phyloP scores from a whole-genome alignment of 176 grass and related monocot species.

The Guadua angustifolia region DNA sequence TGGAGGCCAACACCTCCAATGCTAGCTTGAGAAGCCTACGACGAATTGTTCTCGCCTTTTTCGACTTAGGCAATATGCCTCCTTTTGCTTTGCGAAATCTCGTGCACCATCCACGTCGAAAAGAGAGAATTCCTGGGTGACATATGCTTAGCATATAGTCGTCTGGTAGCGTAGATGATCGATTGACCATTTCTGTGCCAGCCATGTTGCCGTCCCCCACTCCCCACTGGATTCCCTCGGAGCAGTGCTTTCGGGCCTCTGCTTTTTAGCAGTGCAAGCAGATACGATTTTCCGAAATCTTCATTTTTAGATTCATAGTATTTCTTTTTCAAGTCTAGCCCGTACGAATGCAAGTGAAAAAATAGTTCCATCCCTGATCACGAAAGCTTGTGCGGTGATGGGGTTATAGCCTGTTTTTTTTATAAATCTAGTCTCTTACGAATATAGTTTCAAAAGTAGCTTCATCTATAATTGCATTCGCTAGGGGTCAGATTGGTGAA shows the following conservation, averaged over 20 bases:
- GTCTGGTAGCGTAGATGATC: not conserved
- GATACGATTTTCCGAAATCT: not conserved
- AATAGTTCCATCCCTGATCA: too few relatives aligned
- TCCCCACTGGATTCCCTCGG: not conserved
- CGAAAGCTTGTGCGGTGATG: too few relatives aligned
- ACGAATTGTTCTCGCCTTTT: not conserved
- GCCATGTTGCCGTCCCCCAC: constrained; percentile 11
- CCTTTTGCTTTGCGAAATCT: not conserved
- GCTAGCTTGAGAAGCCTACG: not conserved
- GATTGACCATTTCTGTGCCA: constrained; percentile 7
- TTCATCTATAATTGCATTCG: too few relatives aligned
- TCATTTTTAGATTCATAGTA: too few relatives aligned
- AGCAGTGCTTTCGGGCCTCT: constrained; percentile 17
- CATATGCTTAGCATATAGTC: not conserved
- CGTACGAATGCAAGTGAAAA: too few relatives aligned
- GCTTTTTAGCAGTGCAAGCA: constrained; percentile 31
- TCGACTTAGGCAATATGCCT: not conserved
- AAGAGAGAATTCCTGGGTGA: not conserved
- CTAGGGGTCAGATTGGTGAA: too few relatives aligned
- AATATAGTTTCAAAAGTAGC: too few relatives aligned
- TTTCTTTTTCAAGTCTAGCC: too few relatives aligned
- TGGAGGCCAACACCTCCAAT: not conserved
- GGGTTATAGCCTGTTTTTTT: too few relatives aligned
- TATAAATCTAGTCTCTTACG: too few relatives aligned
- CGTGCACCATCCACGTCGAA: constrained; percentile 21